Conservation (phyloP, 2,329 filamentous ascomycete genomes). For the Escovopsis sp. region DNA sequence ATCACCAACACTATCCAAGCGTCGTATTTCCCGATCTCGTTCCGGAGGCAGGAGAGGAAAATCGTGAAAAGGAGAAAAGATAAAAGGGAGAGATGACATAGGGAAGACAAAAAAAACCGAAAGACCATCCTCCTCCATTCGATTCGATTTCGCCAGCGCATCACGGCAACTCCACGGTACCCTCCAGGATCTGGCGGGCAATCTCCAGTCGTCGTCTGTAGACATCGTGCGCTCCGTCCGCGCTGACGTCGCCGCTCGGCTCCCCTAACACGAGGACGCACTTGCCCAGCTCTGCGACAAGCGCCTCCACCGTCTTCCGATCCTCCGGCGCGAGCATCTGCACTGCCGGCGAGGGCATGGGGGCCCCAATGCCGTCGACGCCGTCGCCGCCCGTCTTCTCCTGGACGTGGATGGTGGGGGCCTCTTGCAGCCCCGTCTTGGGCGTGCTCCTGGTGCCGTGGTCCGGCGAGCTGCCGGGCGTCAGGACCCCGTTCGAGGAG, state of each 20-base stretch:
- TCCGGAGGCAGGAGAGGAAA: no score
- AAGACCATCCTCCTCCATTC: background rate
- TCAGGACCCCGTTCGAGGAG: constrained; percentile 22
- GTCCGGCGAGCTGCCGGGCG: constrained; percentile 34
- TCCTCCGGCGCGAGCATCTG: constrained; percentile 38
- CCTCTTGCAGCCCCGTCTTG: constrained; percentile 32
- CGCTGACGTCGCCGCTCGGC: constrained; percentile 33
- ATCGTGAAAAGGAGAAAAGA: constrained; percentile 1
- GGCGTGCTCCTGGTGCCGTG: constrained; percentile 32
- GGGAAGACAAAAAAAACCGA: background rate
- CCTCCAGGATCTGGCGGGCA: constrained; percentile 59
- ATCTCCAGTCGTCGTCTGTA: constrained; percentile 60
- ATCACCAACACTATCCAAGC: no score
- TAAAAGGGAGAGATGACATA: no score
- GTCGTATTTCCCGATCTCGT: no score
- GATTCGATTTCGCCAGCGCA: no score
- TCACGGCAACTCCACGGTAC: constrained; percentile 19
- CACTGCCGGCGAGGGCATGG: constrained; percentile 27
- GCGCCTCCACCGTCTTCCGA: constrained; percentile 41
- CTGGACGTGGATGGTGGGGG: constrained; percentile 25
- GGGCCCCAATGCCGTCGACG: no score
- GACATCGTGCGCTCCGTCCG: constrained; percentile 44
- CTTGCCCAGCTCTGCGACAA: constrained; percentile 43
- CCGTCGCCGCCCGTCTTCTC: constrained; percentile 14
- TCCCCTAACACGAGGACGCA: constrained; percentile 45